Evolutionary conservation across 176 grass and related monocot species (phyloP).

Genomic region (Oryza glaberrima): DNA sequence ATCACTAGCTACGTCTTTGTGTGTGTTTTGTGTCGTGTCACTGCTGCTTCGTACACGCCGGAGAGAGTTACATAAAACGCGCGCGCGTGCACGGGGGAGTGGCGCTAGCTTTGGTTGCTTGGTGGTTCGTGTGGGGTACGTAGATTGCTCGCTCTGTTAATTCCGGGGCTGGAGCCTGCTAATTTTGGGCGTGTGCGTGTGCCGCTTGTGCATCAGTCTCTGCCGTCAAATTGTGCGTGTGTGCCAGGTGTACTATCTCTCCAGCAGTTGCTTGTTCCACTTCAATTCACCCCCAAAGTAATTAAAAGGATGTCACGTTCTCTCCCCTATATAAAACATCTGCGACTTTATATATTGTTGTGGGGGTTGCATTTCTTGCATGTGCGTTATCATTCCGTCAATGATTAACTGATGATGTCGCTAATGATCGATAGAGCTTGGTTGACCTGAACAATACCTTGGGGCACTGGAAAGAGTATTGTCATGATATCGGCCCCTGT

Average conservation of each 20-base stretch:
- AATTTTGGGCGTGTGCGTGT: conserved; percentile 25
- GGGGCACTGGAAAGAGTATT: neutral
- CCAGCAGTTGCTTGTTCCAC: conserved; percentile 18
- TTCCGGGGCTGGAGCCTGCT: conserved; percentile 28
- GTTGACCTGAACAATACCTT: neutral
- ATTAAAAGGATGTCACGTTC: neutral
- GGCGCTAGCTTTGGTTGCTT: neutral
- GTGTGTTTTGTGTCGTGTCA: neutral
- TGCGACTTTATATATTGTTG: neutral
- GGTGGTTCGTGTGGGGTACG: neutral
- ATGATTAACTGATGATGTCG: neutral
- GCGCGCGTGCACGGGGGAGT: neutral
- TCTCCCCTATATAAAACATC: conserved; percentile 1
- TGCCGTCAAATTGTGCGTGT: neutral
- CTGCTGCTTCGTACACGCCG: neutral
- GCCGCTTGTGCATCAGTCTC: conserved; percentile 8
- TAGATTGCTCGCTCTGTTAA: conserved; percentile 37
- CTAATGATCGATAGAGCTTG: neutral
- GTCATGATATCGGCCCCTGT: neutral
- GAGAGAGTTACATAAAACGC: conserved; percentile 1
- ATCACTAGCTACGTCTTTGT: neutral
- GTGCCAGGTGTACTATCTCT: conserved; percentile 39
- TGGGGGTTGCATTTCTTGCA: neutral
- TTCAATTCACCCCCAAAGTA: neutral
- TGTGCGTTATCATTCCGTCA: neutral